Base-by-base conservation (phyloP, 148 eudicot species). In the Persicaria tinctoria region DNA sequence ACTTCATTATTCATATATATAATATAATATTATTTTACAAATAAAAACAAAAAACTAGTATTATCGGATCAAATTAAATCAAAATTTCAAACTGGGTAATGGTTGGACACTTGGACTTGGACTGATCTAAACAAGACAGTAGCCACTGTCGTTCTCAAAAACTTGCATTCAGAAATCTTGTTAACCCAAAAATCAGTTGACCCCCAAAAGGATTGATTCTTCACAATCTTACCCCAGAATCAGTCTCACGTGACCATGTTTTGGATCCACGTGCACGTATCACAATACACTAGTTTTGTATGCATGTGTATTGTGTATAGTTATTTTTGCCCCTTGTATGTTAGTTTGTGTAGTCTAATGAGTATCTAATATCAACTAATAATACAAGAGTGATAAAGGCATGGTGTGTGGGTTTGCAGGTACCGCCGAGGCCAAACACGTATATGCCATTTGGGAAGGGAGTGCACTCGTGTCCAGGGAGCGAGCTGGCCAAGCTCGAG, bases 381-480 rank as follows among this genome's bases (percentile, higher is more conserved):
- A 63, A 63, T 32, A 4, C 27, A 63, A 11, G 46, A 13, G 38
- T 32, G 38, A 32, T 32, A 66, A 60, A 57, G 9, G 5, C 0
- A 57, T 57, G 73, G 50, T 45, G 73, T n/a, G 47, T 70, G 10
- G n/a, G 38, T 32, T n/a, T 83, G 75, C 76, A 87, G 91, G 88
- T 84, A 54, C 74, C 88, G 47, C 87, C 88, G 8, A 82, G 75
- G 38, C 83, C 91, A 2, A 76, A 85, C 80, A 87, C 88, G 23
- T 87, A 72, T 78, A 85, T 87, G 88, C 91, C 91, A 18, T 87
- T 87, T 80, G 88, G 91, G 7, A 85, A 83, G 74, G 97, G 97
- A 53, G 83, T 80, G 16, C 97, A 93, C 81, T 93, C 97, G 8
- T 93, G 97, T 78, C 97, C 97, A 8, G 97, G 97, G 0, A 93